Base-by-base conservation (phyloP, 805 yeast genomes). In the Candida patagonica region DNA sequence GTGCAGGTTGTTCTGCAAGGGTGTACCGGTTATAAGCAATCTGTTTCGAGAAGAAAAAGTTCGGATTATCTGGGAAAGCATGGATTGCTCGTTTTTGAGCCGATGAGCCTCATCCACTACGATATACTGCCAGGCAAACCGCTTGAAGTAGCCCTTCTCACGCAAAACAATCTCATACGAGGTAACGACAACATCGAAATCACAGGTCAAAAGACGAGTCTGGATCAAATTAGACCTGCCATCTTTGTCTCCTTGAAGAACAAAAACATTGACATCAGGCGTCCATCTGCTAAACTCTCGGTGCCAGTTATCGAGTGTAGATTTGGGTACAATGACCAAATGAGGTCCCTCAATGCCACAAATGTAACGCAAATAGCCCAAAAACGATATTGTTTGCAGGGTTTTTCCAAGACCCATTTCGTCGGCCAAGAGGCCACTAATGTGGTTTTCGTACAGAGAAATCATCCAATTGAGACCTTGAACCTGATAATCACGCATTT, bases 361-460 rank as follows among this genome's bases (percentile, higher is more conserved):
- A 40, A 78, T 67, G 55, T 85, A 86, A 47, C 96, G 73, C 44
- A 92, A 62, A 57, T 83, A 86, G 0, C 96, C 97, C 36, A 89
- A 63, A 52, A 89, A 92, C 1, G 97, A 76, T 35, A 89, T 86
- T 0, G 97, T 89, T 62, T 89, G 98, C 42, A 92, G 66, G 4
- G 98, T 89, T 61, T 89, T 89, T 42, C 98, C 98, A 30, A 89
- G 69, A 2, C 98, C 98, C 98, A 92, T 89, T 59, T 89, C 98
- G 62, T 89, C 98, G 9, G 98, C 98, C 37, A 89, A 65, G 34
- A 89, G 92, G 16, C 98, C 98, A 7, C 94, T 81, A 32, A 89
- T 70, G 51, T 81, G 74, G 60, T 89, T 86, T 50, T 88, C 95
- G 57, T 87, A 84, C 26, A 89, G 62, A 1, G 94, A 77, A 15